Conservation (phyloP, 768 basidiomycete species). For the Trametes villosa region DNA sequence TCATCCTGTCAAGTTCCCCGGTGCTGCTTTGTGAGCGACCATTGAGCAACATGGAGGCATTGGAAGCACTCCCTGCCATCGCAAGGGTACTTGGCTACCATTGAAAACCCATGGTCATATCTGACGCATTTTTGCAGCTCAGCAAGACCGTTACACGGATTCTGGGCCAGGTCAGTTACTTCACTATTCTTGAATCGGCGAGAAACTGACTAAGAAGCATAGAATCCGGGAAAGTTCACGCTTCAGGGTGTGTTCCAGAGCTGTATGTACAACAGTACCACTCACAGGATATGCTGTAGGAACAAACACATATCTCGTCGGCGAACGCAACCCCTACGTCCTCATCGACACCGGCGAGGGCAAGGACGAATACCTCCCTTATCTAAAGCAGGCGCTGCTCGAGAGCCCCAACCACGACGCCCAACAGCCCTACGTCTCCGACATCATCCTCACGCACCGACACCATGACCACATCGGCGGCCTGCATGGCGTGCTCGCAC, state of each 20-base stretch:
- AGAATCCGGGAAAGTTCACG: constrained; percentile 91
- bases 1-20: constrained; percentile 1
- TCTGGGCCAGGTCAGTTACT: constrained; percentile 67
- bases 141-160: constrained; percentile 70
- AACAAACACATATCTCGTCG: constrained; percentile 90
- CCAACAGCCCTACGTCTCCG: constrained; percentile 66
- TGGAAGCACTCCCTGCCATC: constrained; percentile 56
- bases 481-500: constrained; percentile 65
- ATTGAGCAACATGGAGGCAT: constrained; percentile 48
- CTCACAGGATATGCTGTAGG: constrained; percentile 46
- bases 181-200: not conserved
- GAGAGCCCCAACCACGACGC: constrained; percentile 42
- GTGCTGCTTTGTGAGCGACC: not conserved
- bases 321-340: constrained; percentile 68
- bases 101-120: not conserved
- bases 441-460: constrained; percentile 91
- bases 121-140: constrained; percentile 47
- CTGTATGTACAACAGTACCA: not conserved
- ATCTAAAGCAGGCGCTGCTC: constrained; percentile 65
- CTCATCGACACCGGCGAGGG: constrained; percentile 89
- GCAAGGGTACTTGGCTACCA: constrained; percentile 47
- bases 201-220: not conserved
- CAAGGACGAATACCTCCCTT: constrained; percentile 62
- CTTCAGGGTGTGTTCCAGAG: constrained; percentile 62
- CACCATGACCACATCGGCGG: constrained; percentile 89